phyloP scores from a whole-genome alignment of 2,329 filamentous ascomycete species.

The Talaromyces islandicus region DNA sequence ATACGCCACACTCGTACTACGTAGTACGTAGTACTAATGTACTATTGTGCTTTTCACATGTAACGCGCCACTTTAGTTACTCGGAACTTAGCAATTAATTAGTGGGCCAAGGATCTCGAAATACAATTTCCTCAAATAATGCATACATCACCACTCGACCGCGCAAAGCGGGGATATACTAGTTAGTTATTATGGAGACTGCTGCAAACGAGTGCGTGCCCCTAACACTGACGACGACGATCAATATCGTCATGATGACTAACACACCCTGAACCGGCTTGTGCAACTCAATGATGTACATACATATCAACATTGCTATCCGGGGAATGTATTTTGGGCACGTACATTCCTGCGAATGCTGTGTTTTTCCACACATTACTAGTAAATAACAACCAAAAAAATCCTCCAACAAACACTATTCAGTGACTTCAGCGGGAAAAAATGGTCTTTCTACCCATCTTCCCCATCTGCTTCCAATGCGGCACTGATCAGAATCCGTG shows the following conservation, averaged over 20 bases:
- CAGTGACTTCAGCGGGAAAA: background rate
- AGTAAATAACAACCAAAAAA: background rate
- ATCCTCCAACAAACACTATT: too few relatives aligned
- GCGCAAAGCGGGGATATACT: background rate
- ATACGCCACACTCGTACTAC: too few relatives aligned
- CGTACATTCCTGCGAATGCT: background rate
- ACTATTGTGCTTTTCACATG: too few relatives aligned
- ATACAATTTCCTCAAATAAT: too few relatives aligned
- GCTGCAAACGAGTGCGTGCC: background rate
- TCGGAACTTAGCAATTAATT: too few relatives aligned
- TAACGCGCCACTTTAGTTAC: too few relatives aligned
- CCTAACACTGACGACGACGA: background rate
- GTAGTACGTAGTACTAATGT: too few relatives aligned
- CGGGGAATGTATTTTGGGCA: background rate
- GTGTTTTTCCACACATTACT: background rate
- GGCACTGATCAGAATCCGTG: conserved; percentile 53
- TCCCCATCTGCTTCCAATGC: conserved; percentile 51
- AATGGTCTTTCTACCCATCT: conserved; percentile 44
- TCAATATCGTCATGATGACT: conserved; percentile 12
- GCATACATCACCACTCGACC: too few relatives aligned
- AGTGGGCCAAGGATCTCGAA: too few relatives aligned
- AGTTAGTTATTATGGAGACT: too few relatives aligned
- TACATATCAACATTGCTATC: background rate
- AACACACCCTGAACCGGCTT: background rate
- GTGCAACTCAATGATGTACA: background rate